Evolutionary conservation across 2,329 filamentous ascomycete genomes (phyloP).

Genomic region (Aotearoamyces nothofagi): DNA sequence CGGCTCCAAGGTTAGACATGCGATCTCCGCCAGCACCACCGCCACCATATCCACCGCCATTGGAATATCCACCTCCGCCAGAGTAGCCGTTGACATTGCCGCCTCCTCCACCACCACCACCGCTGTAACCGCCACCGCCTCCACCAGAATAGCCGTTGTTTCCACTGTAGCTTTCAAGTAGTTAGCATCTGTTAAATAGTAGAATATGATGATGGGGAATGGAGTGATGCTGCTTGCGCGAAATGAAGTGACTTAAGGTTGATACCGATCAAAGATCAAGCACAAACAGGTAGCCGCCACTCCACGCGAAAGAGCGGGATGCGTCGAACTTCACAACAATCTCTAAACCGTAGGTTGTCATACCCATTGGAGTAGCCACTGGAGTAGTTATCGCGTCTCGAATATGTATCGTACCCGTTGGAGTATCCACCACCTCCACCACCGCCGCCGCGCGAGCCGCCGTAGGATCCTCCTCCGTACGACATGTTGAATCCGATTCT

Average conservation of each 20-base stretch:
- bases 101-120: constrained; percentile 21
- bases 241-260: too few species aligned
- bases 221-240: too few species aligned
- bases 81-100: constrained; percentile 19
- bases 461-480: constrained; percentile 45
- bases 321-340: constrained; percentile 20
- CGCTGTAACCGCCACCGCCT: constrained; percentile 19
- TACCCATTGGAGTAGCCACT: constrained; percentile 36
- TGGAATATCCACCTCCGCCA: constrained; percentile 9
- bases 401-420: constrained; percentile 37
- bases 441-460: constrained; percentile 30
- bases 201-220: too few species aligned
- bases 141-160: constrained; percentile 32
- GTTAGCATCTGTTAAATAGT: constrained; percentile 27
- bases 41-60: constrained; percentile 19
- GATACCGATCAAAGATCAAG: too few species aligned
- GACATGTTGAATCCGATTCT: too few species aligned
- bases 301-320: background rate
- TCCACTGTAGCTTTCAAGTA: constrained; percentile 24
- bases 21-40: constrained; percentile 64
- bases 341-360: constrained; percentile 22
- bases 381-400: constrained; percentile 27
- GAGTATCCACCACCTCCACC: constrained; percentile 31
- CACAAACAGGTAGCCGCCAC: background rate
- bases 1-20: constrained; percentile 82